phyloP scores from a whole-genome alignment of 345 rosid genomes.

The Jatropha curcas region DNA sequence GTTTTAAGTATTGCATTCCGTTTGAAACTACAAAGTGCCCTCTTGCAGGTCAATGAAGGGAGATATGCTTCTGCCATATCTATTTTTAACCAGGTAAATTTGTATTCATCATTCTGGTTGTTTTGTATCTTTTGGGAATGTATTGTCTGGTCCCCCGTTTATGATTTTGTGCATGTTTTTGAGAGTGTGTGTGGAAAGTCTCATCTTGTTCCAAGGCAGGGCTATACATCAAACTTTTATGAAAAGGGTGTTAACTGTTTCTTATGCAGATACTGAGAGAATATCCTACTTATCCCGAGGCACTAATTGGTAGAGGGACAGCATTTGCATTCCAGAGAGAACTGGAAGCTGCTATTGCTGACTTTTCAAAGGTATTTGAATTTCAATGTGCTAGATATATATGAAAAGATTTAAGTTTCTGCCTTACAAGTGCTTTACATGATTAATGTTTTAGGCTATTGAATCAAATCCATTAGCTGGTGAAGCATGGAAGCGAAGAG shows the following conservation, averaged over 20 bases:
- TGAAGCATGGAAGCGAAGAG: slow-evolving; percentile 99
- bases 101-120: slow-evolving; percentile 19
- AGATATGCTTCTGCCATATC: slow-evolving; percentile 79
- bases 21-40: slow-evolving; percentile 9
- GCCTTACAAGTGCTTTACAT: slow-evolving; percentile 11
- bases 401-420: slow-evolving; percentile 1
- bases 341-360: slow-evolving; percentile 79
- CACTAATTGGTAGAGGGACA: slow-evolving; percentile 95
- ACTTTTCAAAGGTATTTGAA: slow-evolving; percentile 77
- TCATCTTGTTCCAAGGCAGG: slow-evolving; percentile 5
- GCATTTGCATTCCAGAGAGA: slow-evolving; percentile 93
- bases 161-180: background rate
- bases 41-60: slow-evolving; percentile 92
- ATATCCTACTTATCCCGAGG: slow-evolving; percentile 89
- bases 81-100: slow-evolving; percentile 80
- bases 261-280: slow-evolving; percentile 67
- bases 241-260: slow-evolving; percentile 11
- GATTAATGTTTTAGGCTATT: slow-evolving; percentile 60
- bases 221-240: slow-evolving; percentile 5
- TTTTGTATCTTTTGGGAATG: slow-evolving; percentile 4
- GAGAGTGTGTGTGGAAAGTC: background rate
- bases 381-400: background rate
- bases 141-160: background rate
- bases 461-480: slow-evolving; percentile 84
- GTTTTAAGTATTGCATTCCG: slow-evolving; percentile 15